Conservation (phyloP, 2,329 filamentous ascomycete genomes). For the Phaeoacremonium minimum region DNA sequence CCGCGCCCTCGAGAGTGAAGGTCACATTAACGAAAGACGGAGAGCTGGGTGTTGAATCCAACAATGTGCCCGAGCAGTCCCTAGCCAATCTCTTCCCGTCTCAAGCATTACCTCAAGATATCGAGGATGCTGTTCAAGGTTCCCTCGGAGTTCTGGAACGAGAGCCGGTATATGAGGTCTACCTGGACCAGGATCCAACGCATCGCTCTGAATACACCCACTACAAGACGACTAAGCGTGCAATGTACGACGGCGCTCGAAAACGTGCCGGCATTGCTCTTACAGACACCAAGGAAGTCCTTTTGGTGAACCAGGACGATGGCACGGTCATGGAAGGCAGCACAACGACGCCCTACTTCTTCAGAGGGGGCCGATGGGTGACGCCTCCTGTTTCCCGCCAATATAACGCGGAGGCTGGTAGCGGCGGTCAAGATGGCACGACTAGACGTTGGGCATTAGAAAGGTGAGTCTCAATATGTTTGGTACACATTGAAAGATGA, state of each 20-base stretch:
- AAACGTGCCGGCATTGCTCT: constrained; percentile 50
- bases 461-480: constrained; percentile 33
- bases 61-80: constrained; percentile 29
- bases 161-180: constrained; percentile 33
- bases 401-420: constrained; percentile 35
- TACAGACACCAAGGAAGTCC: constrained; percentile 61
- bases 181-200: constrained; percentile 38
- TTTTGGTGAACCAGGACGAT: constrained; percentile 60
- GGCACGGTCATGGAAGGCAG: constrained; percentile 80
- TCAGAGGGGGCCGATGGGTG: constrained; percentile 67
- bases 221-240: constrained; percentile 78
- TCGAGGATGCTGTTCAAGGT: neutral
- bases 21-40: constrained; percentile 50
- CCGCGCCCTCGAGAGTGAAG: constrained; percentile 43
- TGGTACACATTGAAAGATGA: constrained; percentile 8
- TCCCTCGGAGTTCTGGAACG: constrained; percentile 12
- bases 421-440: constrained; percentile 79
- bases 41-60: constrained; percentile 34
- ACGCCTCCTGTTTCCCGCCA: constrained; percentile 62
- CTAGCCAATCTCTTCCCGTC: constrained; percentile 54
- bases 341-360: constrained; percentile 78
- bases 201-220: constrained; percentile 63
- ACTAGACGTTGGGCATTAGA: constrained; percentile 80
- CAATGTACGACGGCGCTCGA: constrained; percentile 68
- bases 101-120: constrained; percentile 41